phyloP scores from a whole-genome alignment of 331 rosid genomes.

The Phaseolus coccineus region DNA sequence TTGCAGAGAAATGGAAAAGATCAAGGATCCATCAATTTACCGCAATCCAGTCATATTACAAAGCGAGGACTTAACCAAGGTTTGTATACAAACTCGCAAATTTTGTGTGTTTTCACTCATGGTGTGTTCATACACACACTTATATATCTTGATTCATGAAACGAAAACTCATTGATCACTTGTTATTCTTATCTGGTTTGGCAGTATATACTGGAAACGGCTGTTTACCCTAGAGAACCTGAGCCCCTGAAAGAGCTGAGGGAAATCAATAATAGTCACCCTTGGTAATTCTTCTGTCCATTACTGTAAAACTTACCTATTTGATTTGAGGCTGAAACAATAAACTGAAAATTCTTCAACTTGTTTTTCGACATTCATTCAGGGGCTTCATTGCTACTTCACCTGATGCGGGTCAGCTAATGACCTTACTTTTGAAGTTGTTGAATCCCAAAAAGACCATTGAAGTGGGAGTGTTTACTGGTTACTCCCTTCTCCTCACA shows the following conservation, averaged over 20 bases:
- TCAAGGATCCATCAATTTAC: constrained; percentile 40
- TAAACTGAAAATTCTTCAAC: neutral
- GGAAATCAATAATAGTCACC: constrained; percentile 41
- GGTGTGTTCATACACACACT: neutral
- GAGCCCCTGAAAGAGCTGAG: constrained; percentile 57
- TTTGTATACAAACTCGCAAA: constrained; percentile 10
- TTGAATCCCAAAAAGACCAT: constrained; percentile 57
- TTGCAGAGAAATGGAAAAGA: constrained; percentile 42
- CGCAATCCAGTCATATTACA: constrained; percentile 45
- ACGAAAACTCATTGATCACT: constrained; percentile 6
- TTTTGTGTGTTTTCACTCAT: neutral
- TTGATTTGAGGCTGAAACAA: constrained; percentile 20
- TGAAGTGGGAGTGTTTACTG: constrained; percentile 70
- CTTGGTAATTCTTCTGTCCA: constrained; percentile 43
- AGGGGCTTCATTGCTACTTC: constrained; percentile 45
- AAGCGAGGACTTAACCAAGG: constrained; percentile 46
- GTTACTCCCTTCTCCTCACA: constrained; percentile 74
- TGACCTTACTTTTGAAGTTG: constrained; percentile 50
- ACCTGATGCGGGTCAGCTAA: constrained; percentile 52
- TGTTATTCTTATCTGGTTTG: neutral
- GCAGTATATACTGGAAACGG: constrained; percentile 56
- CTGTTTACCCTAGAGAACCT: constrained; percentile 58
- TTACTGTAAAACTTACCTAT: neutral
- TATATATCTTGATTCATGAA: neutral
- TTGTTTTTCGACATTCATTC: constrained; percentile 13